Conservation (phyloP, 2,329 filamentous ascomycete genomes). For the Orbilia ellipsospora region DNA sequence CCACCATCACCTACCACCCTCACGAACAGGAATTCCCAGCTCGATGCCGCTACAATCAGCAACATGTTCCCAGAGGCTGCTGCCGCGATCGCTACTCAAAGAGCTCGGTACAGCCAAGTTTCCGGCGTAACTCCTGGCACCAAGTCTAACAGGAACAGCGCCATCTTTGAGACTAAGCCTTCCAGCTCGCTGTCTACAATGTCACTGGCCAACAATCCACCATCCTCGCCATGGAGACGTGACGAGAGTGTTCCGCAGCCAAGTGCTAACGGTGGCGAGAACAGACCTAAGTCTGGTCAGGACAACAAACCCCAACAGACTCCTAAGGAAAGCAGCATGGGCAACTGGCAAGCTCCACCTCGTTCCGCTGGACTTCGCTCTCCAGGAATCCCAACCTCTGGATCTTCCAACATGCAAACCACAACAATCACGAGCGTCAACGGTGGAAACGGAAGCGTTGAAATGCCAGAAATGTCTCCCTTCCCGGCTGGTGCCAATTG, state of each 20-base stretch:
- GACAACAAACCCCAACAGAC: constrained; percentile 33
- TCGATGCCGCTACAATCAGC: constrained; percentile 93
- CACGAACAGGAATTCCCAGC: constrained; percentile 90
- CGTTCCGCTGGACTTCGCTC: constrained; percentile 82
- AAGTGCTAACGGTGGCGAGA: constrained; percentile 63
- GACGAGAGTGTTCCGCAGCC: constrained; percentile 61
- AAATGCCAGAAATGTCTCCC: constrained; percentile 87
- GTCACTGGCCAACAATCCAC: constrained; percentile 72
- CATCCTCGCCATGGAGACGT: constrained; percentile 82
- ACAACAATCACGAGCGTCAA: constrained; percentile 81
- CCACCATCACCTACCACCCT: constrained; percentile 71
- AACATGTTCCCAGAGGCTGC: constrained; percentile 99
- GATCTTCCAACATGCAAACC: constrained; percentile 44
- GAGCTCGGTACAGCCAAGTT: constrained; percentile 95
- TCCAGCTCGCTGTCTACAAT: constrained; percentile 71
- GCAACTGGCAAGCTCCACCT: constrained; percentile 88
- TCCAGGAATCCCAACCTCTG: constrained; percentile 71
- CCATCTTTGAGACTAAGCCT: constrained; percentile 73
- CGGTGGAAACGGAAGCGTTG: constrained; percentile 72
- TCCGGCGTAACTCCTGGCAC: constrained; percentile 80
- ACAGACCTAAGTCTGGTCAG: constrained; percentile 48
- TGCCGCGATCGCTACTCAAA: constrained; percentile 97
- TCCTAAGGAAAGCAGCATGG: constrained; percentile 83
- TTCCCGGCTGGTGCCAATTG: constrained; percentile 87
- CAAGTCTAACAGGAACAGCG: constrained; percentile 88